Evolutionary conservation across 495 filamentous ascomycete species (phyloP).

Genomic region (Trichocladium antarcticum): DNA sequence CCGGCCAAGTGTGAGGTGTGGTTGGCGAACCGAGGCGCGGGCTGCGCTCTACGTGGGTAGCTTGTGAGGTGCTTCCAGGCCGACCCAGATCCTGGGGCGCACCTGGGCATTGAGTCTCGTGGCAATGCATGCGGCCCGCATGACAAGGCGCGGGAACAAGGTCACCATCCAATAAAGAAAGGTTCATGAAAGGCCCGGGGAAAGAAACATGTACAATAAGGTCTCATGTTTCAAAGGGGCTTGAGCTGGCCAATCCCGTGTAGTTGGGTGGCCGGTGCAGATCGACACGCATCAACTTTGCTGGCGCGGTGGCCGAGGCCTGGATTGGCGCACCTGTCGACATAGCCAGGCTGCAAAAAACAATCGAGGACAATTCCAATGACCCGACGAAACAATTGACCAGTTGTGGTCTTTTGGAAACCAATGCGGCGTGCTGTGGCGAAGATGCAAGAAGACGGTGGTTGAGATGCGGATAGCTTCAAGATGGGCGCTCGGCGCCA

Average conservation of each 20-base stretch:
- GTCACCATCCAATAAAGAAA: neutral
- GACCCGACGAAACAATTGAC: conserved; percentile 1
- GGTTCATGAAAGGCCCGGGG: too few relatives aligned
- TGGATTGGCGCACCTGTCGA: neutral
- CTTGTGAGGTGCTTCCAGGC: too few relatives aligned
- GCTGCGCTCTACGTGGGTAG: too few relatives aligned
- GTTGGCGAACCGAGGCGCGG: too few relatives aligned
- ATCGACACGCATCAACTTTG: conserved; percentile 14
- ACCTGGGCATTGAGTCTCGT: too few relatives aligned
- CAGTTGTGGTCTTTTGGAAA: neutral
- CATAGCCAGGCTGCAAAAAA: neutral
- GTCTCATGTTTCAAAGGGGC: neutral
- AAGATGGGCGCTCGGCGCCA: conserved; percentile 2
- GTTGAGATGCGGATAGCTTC: conserved; percentile 35
- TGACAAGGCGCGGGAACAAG: neutral
- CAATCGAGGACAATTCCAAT: neutral
- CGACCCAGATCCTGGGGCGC: too few relatives aligned
- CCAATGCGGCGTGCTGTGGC: neutral
- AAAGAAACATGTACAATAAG: neutral
- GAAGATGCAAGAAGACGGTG: conserved; percentile 8
- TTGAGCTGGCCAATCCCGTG: neutral
- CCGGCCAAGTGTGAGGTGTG: neutral
- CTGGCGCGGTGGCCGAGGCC: conserved; percentile 4
- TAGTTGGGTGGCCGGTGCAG: conserved; percentile 5
- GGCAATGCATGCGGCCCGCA: too few relatives aligned